Conservation (phyloP, 257 asterid genomes). For the Ballota nigra region DNA sequence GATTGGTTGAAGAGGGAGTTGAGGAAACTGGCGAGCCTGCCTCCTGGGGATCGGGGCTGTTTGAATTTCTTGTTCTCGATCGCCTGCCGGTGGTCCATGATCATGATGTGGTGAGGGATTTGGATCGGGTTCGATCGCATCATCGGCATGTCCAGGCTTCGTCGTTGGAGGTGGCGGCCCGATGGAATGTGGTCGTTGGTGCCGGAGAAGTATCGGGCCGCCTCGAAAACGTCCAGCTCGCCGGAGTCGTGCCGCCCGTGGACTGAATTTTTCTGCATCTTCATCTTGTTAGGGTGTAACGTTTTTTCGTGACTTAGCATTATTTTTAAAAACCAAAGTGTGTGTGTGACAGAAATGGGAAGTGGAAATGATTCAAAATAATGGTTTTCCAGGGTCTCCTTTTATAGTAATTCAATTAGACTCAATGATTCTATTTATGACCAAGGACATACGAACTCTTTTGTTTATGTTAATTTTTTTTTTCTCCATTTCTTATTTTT, state of each 20-base stretch:
- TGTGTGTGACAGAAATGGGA: conserved; percentile 8
- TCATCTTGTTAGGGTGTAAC: conserved; percentile 28
- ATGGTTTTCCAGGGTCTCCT: conserved; percentile 30
- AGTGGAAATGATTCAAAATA: conserved; percentile 38
- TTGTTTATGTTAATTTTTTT: neutral
- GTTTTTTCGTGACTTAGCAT: neutral
- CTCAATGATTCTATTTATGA: conserved; percentile 10
- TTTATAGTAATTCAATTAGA: conserved; percentile 26
- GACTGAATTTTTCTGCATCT: too few species aligned
- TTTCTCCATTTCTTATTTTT: neutral
- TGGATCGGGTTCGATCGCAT: conserved; percentile 26
- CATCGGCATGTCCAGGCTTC: conserved; percentile 64
- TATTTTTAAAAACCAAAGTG: too few species aligned
- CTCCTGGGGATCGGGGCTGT: conserved; percentile 89
- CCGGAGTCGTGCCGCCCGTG: conserved; percentile 62
- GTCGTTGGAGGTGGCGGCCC: conserved; percentile 22
- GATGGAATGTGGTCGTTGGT: conserved; percentile 34
- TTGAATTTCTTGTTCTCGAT: conserved; percentile 41
- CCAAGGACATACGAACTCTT: neutral
- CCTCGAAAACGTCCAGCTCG: conserved; percentile 91
- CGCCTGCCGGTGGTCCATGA: conserved; percentile 1
- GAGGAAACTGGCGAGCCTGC: conserved; percentile 65
- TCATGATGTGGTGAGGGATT: conserved; percentile 18
- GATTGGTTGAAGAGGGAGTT: conserved; percentile 76
- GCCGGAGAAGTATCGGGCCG: conserved; percentile 67